Evolutionary conservation across 805 yeast genomes (phyloP), one percentile per base, ranked within the genome.

Genomic region (Schwanniomyces sp.): DNA sequence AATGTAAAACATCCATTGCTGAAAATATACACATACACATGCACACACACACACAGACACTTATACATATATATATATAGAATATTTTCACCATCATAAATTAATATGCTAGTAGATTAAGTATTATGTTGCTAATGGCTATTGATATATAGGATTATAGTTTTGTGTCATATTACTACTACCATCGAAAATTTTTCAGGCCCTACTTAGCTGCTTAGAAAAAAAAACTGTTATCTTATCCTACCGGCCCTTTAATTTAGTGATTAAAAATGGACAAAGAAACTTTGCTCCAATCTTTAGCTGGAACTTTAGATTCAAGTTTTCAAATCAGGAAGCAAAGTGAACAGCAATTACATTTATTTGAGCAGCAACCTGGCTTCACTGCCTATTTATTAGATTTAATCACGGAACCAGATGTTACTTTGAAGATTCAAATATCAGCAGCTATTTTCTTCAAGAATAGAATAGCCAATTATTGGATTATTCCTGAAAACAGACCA

Each of bases 341-440:
- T 14, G 87, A 82, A 62, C 63, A 62, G 27, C 79, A 79, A 55
- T 67, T 82, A 49, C 67, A 66, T 32, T 74, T 70, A 36, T 78
- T 69, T 51, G 86, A 81, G 58, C 76, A 75, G 50, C 80, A 78
- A 51, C 75, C 79, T 1, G 86, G 86, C 3, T 81, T 82, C 62
- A 78, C 85, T 1, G 69, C 75, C 11, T 80, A 79, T 57, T 67
- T 82, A 41, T 64, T 83, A 26, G 79, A 76, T 34, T 66, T 82
- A 40, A 71, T 79, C 11, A 61, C 68, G 8, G 85, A 82, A 53
- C 62, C 62, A 3, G 64, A 70, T 4, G 66, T 67, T 8, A 59
- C 58, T 27, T 50, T 60, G 10, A 76, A 76, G 6, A 66, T 72
- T 45, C 74, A 73, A 50, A 60, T 69, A 11, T 62, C 76, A 7